These are phyloP conservation scores for Dendrobium officinale DNA, from an alignment of 106 monocot genomes.

Conservation along the genomic window DNA sequence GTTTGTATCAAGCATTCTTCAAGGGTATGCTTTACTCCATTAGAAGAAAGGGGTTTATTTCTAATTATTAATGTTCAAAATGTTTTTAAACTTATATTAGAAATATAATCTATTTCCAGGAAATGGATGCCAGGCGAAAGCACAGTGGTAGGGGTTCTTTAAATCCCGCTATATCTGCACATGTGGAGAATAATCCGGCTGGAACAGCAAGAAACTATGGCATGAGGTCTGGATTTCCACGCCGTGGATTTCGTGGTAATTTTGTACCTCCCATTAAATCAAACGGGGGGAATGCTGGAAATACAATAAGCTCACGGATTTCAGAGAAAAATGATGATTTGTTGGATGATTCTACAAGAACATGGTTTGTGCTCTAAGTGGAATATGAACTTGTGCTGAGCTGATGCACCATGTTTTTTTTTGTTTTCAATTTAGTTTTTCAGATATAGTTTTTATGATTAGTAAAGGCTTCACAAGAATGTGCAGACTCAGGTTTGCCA, in stretches of 20 bases:
- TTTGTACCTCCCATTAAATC: conserved; percentile 96
- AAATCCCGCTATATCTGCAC: conserved; percentile 39
- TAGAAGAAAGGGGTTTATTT: background rate
- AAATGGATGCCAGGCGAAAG: conserved; percentile 70
- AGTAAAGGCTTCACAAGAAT: background rate
- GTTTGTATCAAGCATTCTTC: background rate
- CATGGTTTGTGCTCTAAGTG: conserved; percentile 54
- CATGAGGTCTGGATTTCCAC: conserved; percentile 53
- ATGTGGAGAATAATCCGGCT: conserved; percentile 38
- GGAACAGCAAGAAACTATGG: conserved; percentile 50
- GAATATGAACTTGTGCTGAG: background rate
- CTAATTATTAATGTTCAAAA: background rate
- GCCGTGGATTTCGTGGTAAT: conserved; percentile 88
- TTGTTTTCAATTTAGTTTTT: background rate
- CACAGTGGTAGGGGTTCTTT: conserved; percentile 33
- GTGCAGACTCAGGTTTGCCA: background rate
- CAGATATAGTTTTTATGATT: background rate
- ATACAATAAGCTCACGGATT: conserved; percentile 39
- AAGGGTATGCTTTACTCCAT: background rate
- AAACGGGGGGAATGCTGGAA: conserved; percentile 46
- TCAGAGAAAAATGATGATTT: conserved; percentile 75
- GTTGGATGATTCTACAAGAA: conserved; percentile 87
- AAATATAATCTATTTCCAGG: conserved; percentile 32
- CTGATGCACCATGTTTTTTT: background rate
- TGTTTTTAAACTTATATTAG: background rate